Evolutionary conservation across 1,284 basidiomycete genomes (phyloP), one percentile per base, ranked within the genome.

Genomic region (Mycosarcoma mackinlayi): DNA sequence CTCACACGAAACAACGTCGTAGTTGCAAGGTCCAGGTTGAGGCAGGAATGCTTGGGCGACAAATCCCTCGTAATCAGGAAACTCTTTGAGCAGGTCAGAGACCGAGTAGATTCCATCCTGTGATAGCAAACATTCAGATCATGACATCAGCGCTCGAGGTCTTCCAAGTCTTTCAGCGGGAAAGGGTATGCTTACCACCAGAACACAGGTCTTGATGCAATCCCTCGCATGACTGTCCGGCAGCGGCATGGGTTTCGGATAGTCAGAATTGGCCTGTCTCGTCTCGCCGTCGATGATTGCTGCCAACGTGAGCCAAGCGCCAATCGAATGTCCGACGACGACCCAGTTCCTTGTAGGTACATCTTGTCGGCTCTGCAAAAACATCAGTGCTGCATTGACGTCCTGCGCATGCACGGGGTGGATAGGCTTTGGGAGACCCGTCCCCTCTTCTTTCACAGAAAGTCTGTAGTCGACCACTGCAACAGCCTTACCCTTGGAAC

Each of bases 391-490:
- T 10, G 60, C 55, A 47, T 59, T 46, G 30, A 57, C 56, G 33
- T 73, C 69, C 23, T 60, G 24, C n/a, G 39, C 55, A 37, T 73
- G 69, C 6, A 41, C 56, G 0, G 69, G 69, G 18, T 73, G 69
- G 16, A 60, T 42, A 3, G 51, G 24, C 28, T 54, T 62, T 6
- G 56, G 19, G 19, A 45, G 7, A 1, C 55, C 56, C 3, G 40
- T 54, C 18, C 18, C 23, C 16, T 67, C 56, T 25, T 66, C 56
- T 21, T 52, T 54, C 30, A 61, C 46, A 8, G 69, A 67, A 3
- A 73, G 60, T 7, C 69, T 31, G 39, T 73, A 73, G 53, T 73
- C 69, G 31, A 73, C 27, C 11, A 73, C 46, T 3, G 69, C 69
- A 10, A 73, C 69, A 1, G 57, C 64, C n/a, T 50, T 53, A 39